A percentile compares a stretch with the other conserved stretches of the same genome.
phyloP scores from a whole-genome alignment of 306 rosid species.

The Rubus parviflorus region DNA sequence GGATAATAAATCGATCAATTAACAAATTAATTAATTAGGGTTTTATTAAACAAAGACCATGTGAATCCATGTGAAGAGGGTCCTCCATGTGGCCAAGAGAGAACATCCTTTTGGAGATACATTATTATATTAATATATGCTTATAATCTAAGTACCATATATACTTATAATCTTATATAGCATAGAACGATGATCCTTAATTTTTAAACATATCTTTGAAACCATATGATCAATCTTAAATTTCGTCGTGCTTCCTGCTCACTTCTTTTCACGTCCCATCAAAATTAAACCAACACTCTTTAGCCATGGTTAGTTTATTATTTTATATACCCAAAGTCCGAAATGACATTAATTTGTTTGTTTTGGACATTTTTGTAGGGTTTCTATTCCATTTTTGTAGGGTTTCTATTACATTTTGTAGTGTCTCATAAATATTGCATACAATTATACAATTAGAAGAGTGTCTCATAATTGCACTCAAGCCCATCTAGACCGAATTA shows the following conservation, averaged over 20 bases:
- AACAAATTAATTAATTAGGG: slow-evolving; percentile 34
- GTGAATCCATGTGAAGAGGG: slow-evolving; percentile 73
- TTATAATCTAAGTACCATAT: not conserved
- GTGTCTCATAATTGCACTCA: no score
- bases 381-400: no score
- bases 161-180: not conserved
- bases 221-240: slow-evolving; percentile 13
- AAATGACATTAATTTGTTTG: not conserved
- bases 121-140: not conserved
- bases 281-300: not conserved
- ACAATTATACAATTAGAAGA: no score
- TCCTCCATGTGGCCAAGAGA: slow-evolving; percentile 39
- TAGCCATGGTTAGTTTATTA: not conserved
- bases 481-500: no score
- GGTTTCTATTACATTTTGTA: no score
- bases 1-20: not conserved
- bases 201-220: slow-evolving; percentile 3
- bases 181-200: not conserved
- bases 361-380: not conserved
- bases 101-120: slow-evolving; percentile 7
- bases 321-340: not conserved
- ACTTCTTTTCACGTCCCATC: slow-evolving; percentile 9
- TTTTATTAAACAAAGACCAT: slow-evolving; percentile 39
- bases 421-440: no score
- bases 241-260: not conserved